Evolutionary conservation across 108 stramenopile species (phyloP), one percentile per base, ranked within the genome.

Genomic region (Nitzschia palea): DNA sequence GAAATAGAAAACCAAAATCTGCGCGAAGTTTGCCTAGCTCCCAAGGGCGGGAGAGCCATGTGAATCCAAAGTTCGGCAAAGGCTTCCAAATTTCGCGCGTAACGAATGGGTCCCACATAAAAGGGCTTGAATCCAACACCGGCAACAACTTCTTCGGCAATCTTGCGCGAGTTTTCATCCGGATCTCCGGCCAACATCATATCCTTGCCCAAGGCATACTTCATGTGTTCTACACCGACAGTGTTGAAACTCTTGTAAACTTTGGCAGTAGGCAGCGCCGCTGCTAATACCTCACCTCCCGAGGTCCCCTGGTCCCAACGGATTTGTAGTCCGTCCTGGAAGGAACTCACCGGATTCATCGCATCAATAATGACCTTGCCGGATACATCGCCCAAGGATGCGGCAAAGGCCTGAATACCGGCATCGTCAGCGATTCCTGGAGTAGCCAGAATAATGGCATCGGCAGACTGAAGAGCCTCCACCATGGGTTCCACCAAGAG

Each of bases 41-140:
- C 54, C 20, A 71, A 52, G 8, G 62, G 50, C 37, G 71, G 71
- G 37, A 70, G 42, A 1, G 68, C 75, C 63, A 68, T 62, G 66
- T 78, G 77, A 26, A 78, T 73, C 77, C 70, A 78, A 27, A 78
- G 37, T 51, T 78, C 77, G 15, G 77, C 77, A 35, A 78, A 72
- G 57, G 77, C 77, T 50, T 78, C 77, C 18, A 78, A 44, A 37
- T 78, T 78, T 10, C 77, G 64, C 4, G 70, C 56, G 60, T 78
- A 78, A 9, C 77, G 70, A 67, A 78, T 78, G 14, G 70, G 77
- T n/a, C 77, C 77, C 1, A 69, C 61, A 59, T 67, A 78, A 37
- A 72, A 55, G 14, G 77, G 76, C 43, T 70, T 77, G 62, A 77
- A 77, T 28, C 69, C 76, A 40, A 77, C 76, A 31, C 43, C 68